phyloP scores from a whole-genome alignment of 257 asterid species.

The Thymus mandschuricus region DNA sequence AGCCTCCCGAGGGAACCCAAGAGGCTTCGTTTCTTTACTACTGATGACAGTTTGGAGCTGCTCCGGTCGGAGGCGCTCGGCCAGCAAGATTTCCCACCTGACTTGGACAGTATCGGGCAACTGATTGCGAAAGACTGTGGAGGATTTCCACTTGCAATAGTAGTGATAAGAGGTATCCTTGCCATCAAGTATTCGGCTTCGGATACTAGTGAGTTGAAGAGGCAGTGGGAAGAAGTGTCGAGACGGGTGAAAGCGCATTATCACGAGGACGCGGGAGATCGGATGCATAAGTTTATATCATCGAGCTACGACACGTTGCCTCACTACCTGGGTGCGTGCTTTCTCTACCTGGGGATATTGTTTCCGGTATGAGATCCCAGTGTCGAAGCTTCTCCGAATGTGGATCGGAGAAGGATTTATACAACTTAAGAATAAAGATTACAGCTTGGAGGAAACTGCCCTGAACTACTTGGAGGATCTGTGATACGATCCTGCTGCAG shows the following conservation, averaged over 20 bases:
- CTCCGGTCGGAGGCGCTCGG: not conserved
- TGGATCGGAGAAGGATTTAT: conserved; percentile 27
- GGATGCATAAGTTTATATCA: not conserved
- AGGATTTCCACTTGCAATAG: not conserved
- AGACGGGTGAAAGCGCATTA: not conserved
- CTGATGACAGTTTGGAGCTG: not conserved
- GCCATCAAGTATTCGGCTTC: not conserved
- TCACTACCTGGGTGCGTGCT: conserved; percentile 4
- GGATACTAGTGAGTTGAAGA: not conserved
- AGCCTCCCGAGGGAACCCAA: not conserved
- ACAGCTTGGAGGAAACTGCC: conserved; percentile 14
- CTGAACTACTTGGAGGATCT: conserved; percentile 7
- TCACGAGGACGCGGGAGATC: not conserved
- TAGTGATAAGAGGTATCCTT: not conserved
- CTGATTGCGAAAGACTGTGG: not conserved
- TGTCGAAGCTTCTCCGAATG: not conserved
- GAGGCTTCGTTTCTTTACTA: not conserved
- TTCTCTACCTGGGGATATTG: conserved; percentile 20
- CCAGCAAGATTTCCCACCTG: not conserved
- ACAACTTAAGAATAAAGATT: not conserved
- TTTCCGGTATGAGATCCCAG: conserved; percentile 11
- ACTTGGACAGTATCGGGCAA: not conserved
- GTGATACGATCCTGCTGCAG: too few species aligned
- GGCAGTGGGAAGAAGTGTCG: not conserved
- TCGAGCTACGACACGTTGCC: conserved; percentile 21